Evolutionary conservation across 2,329 filamentous ascomycete genomes (phyloP).

Genomic region (Curvularia lunata): DNA sequence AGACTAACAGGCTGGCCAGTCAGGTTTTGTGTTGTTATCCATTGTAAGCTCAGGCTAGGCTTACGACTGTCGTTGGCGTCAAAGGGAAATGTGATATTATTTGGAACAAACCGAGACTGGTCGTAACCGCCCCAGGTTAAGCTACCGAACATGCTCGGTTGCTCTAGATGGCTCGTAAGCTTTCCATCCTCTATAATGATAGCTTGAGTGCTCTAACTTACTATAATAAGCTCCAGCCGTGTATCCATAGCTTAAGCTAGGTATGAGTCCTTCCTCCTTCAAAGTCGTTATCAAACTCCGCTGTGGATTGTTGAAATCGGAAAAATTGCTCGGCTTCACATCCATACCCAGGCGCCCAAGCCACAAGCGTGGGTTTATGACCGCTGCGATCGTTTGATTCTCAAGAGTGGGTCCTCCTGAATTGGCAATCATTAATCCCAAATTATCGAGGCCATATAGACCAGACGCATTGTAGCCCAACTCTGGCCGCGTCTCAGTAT

Average conservation of each 20-base stretch:
- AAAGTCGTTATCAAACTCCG: background rate
- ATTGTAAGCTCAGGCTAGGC: background rate
- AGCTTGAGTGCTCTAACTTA: constrained; percentile 9
- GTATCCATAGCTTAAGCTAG: constrained; percentile 27
- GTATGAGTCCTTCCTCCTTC: constrained; percentile 11
- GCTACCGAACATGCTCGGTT: constrained; percentile 23
- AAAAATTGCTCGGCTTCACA: constrained; percentile 55
- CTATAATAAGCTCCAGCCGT: constrained; percentile 31
- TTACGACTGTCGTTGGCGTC: constrained; percentile 25
- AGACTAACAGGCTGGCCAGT: constrained; percentile 27
- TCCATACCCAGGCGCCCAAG: constrained; percentile 49
- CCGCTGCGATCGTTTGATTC: constrained; percentile 19
- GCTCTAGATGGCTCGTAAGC: background rate
- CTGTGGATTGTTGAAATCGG: constrained; percentile 46
- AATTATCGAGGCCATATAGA: constrained; percentile 25
- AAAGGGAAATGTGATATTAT: constrained; percentile 1
- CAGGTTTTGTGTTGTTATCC: background rate
- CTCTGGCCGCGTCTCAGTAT: constrained; percentile 14
- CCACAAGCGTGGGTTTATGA: constrained; percentile 22
- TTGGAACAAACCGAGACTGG: constrained; percentile 34
- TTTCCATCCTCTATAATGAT: background rate
- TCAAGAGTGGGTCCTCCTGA: constrained; percentile 22
- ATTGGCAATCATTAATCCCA: constrained; percentile 38
- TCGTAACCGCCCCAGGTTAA: constrained; percentile 52
- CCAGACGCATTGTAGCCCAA: constrained; percentile 23